Percentiles rank a stretch among this genome's conserved stretches.
These are phyloP conservation scores for Chrysanthemum makinoi DNA, from an alignment of 129 eudicot species.

Conservation along the genomic window DNA sequence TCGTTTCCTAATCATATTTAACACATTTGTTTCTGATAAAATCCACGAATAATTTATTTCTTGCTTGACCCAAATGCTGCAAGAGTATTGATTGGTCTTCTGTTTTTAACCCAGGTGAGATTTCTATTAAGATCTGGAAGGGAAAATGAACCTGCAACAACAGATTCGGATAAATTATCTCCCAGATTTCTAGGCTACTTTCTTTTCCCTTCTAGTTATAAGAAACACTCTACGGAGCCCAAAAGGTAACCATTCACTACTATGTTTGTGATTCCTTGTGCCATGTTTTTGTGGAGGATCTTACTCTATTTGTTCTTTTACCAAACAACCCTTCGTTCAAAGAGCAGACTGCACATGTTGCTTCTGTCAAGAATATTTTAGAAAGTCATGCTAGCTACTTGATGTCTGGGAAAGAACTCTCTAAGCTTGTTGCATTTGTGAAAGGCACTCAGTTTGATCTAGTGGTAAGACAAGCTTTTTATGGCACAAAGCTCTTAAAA, in stretches of 20 bases:
- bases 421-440: conserved; percentile 98
- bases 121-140: conserved; percentile 96
- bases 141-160: conserved; percentile 69
- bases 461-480: conserved; percentile 57
- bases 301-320: neutral
- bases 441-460: conserved; percentile 99
- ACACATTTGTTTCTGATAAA: neutral
- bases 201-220: conserved; percentile 68
- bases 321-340: conserved; percentile 63
- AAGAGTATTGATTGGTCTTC: neutral
- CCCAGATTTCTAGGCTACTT: conserved; percentile 88
- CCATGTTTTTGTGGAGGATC: neutral
- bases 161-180: conserved; percentile 73
- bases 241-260: conserved; percentile 46
- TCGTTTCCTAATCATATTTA: neutral
- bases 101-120: conserved; percentile 66
- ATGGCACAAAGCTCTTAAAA: neutral
- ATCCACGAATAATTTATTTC: too few species aligned
- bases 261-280: conserved; percentile 11
- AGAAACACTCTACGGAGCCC: conserved; percentile 59
- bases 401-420: conserved; percentile 97
- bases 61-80: neutral
- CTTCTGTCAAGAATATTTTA: conserved; percentile 85
- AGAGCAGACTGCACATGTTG: conserved; percentile 86
- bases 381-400: conserved; percentile 97